Conservation (phyloP, 768 basidiomycete genomes). For the Termitomyces sp. region DNA sequence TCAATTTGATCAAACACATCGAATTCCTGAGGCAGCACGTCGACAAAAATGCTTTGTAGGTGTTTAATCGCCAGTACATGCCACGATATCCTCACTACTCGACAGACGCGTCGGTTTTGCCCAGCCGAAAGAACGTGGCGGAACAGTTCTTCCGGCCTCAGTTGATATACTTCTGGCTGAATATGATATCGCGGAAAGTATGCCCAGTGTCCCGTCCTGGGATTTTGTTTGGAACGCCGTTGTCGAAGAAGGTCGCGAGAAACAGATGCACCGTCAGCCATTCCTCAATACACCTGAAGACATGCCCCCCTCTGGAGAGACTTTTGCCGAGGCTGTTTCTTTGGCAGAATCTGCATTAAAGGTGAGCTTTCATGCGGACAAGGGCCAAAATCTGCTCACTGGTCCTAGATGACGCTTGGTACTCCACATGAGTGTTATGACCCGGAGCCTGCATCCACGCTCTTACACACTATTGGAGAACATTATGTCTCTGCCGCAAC, state of each 20-base stretch:
- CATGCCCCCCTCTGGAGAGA: slow-evolving; percentile 26
- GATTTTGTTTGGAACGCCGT: slow-evolving; percentile 73
- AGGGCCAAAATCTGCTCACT: neutral
- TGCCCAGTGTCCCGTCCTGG: slow-evolving; percentile 43
- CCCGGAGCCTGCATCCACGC: slow-evolving; percentile 47
- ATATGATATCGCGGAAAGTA: slow-evolving; percentile 51
- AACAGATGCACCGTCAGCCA: slow-evolving; percentile 54
- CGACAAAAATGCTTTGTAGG: slow-evolving; percentile 86
- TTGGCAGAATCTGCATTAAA: slow-evolving; percentile 72
- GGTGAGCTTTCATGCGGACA: slow-evolving; percentile 31
- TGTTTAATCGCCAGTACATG: slow-evolving; percentile 10
- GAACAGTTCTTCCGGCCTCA: slow-evolving; percentile 35
- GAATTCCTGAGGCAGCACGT: slow-evolving; percentile 77
- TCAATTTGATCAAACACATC: slow-evolving; percentile 78
- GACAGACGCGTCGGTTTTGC: slow-evolving; percentile 64
- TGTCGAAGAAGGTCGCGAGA: slow-evolving; percentile 77
- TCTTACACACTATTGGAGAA: slow-evolving; percentile 59
- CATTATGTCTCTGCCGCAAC: slow-evolving; percentile 52
- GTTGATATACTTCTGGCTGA: slow-evolving; percentile 38
- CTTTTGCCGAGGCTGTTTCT: slow-evolving; percentile 36
- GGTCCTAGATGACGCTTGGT: slow-evolving; percentile 68
- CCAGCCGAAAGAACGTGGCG: slow-evolving; percentile 34
- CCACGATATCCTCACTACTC: slow-evolving; percentile 9
- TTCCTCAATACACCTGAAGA: slow-evolving; percentile 44
- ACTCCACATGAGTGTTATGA: slow-evolving; percentile 70